phyloP scores from a whole-genome alignment of 83 land plant genomes.

The Picea mariana region DNA sequence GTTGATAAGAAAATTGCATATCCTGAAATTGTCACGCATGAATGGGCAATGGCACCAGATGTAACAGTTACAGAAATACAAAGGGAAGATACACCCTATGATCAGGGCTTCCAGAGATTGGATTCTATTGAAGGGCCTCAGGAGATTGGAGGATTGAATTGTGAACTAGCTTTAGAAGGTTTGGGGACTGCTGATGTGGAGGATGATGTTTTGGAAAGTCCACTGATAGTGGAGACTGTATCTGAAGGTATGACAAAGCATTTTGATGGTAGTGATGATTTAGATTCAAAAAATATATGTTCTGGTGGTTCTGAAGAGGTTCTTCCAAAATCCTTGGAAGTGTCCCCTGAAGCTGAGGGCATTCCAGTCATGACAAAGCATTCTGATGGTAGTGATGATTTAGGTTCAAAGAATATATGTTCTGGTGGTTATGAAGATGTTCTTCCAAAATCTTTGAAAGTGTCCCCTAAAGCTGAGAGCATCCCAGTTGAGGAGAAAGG shows the following conservation, averaged over 20 bases:
- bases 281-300: background rate
- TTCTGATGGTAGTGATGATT: background rate
- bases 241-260: background rate
- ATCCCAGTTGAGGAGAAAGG: background rate
- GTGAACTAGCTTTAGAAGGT: background rate
- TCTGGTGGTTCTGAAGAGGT: background rate
- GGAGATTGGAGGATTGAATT: background rate
- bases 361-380: too few relatives aligned
- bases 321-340: conserved; percentile 4
- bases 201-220: background rate
- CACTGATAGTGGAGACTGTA: background rate
- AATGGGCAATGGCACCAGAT: background rate
- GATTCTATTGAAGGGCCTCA: background rate
- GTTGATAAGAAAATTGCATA: conserved; percentile 14
- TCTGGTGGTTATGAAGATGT: background rate
- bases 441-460: conserved; percentile 4
- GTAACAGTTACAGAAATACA: background rate
- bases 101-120: background rate
- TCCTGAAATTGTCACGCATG: background rate
- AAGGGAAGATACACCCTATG: background rate
- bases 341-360: background rate
- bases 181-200: background rate
- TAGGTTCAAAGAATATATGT: background rate
- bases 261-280: background rate
- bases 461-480: background rate